A percentile compares a stretch with the other conserved stretches of the same genome.
These are phyloP conservation scores for Epichloe elymi DNA, from an alignment of 2,329 filamentous ascomycete species.

Conservation along the genomic window DNA sequence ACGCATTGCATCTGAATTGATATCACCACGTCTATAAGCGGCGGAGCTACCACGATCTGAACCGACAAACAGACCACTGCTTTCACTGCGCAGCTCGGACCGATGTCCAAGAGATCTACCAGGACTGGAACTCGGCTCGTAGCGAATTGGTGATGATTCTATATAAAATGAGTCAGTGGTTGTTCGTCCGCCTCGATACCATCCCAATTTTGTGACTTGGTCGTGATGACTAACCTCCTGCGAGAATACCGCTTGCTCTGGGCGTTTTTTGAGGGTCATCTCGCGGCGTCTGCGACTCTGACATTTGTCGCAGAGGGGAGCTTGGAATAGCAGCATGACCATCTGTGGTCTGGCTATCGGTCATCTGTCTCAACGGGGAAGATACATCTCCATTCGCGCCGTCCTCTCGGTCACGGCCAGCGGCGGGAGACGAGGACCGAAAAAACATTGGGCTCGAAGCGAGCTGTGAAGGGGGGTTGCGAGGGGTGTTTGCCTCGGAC, in stretches of 20 bases:
- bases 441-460: slow-evolving; percentile 76
- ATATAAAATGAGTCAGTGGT: slow-evolving; percentile 6
- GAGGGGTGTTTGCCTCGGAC: slow-evolving; percentile 25
- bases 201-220: background rate
- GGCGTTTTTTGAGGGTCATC: slow-evolving; percentile 53
- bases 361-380: slow-evolving; percentile 44
- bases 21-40: slow-evolving; percentile 58
- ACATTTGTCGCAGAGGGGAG: slow-evolving; percentile 47
- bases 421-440: slow-evolving; percentile 32
- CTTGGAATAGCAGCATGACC: slow-evolving; percentile 31
- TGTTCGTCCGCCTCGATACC: background rate
- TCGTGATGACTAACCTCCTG: slow-evolving; percentile 42
- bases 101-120: slow-evolving; percentile 49
- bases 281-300: slow-evolving; percentile 38
- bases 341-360: slow-evolving; percentile 39
- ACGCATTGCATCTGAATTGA: slow-evolving; percentile 64
- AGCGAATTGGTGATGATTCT: slow-evolving; percentile 91
- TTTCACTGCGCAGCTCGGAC: slow-evolving; percentile 67
- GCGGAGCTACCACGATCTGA: slow-evolving; percentile 45
- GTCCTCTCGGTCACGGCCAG: slow-evolving; percentile 14
- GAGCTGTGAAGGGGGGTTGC: slow-evolving; percentile 36
- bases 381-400: slow-evolving; percentile 28
- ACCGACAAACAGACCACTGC: slow-evolving; percentile 73
- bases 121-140: slow-evolving; percentile 81
- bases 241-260: slow-evolving; percentile 45